Evolutionary conservation across 2,329 filamentous ascomycete genomes (phyloP), one percentile per base, ranked within the genome.

Genomic region (Aspergillus pseudoterreus): DNA sequence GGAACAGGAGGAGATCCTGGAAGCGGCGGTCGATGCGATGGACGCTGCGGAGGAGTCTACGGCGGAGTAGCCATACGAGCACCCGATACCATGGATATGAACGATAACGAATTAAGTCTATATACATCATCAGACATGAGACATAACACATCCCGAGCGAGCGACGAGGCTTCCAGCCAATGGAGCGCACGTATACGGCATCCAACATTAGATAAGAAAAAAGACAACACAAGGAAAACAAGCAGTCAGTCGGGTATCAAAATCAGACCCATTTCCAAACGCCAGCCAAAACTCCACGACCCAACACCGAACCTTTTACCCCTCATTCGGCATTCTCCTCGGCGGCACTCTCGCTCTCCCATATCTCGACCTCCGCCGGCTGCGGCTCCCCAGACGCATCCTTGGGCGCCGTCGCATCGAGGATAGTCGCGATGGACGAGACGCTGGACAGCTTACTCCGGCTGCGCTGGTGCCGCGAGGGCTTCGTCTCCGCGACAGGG

Each of bases 341-440:
- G 57, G 82, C 81, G 22, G 80, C 78, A 67, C 83, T 87, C 22
- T 77, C 79, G 63, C 84, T 88, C 69, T 88, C 86, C 85, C 85
- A 88, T 14, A 89, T 76, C 60, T 87, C 83, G 61, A 88, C 63
- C 11, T 63, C 35, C 3, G 35, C 35, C 35, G 14, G 14, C 35
- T 38, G 8, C 59, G 83, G 64, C 71, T 78, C 56, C 71, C 78
- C 56, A 53, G 3, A 85, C 49, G 79, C 68, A 12, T 85, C 53
- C 6, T 49, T 24, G 19, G 60, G 50, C 6, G 50, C 48, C n/a
- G 54, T 54, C 4, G 56, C 51, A 45, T 66, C 60, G n/a, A 64
- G 35, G 8, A 63, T 38, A 6, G 62, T 57, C 17, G 58, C 59
- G 42, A 69, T 66, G 5, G 65, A 63, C 4, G 63, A 57, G 19